Base-by-base conservation (phyloP, 345 rosid species). In the Kernera saxatilis region DNA sequence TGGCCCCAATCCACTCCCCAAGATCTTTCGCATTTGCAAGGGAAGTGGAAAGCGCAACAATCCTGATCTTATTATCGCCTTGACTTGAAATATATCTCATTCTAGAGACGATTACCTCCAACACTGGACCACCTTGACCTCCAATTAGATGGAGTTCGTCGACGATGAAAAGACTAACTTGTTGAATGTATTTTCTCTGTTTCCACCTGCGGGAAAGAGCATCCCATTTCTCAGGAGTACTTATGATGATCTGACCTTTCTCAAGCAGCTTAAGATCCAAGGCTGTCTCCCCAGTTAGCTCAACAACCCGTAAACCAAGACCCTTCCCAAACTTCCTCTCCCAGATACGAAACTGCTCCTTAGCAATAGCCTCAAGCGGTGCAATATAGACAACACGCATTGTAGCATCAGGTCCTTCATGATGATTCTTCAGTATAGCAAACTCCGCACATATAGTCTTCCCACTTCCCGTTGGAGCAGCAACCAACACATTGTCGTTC, bases 161-260 rank as follows among this genome's bases (percentile, higher is more conserved):
- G 29, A 91, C 75, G n/a, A 93, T 85, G 82, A 93, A 87, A 64
- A 93, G 88, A 82, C 94, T 93, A 62, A 93, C 97, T 79, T 87
- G 96, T 81, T 91, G 96, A 12, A 93, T 80, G 75, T 70, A 77
- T 86, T 88, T 94, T 77, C 91, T 69, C 80, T 87, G 95, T 62
- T 89, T 94, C 99, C 99, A 94, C 70, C 89, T 85, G 29, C 96
- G 96, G 30, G 97, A 91, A 73, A 94, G 84, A 43, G 95, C 96
- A 82, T 94, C 99, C 99, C 99, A 94, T 77, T 84, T 94, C 82
- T 89, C 97, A 1, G 95, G 97, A 51, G 97, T 94, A 65, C 96
- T 83, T 67, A 89, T 86, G 68, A 94, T 83, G 64, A 94, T 81
- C 66, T 94, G 94, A 55, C 91, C 87, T 81, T 85, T 88, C 77